A percentile compares a stretch with the other conserved stretches of the same genome.
Evolutionary conservation across 1,284 basidiomycete species (phyloP).

Genomic region (Xanthoconium separans): DNA sequence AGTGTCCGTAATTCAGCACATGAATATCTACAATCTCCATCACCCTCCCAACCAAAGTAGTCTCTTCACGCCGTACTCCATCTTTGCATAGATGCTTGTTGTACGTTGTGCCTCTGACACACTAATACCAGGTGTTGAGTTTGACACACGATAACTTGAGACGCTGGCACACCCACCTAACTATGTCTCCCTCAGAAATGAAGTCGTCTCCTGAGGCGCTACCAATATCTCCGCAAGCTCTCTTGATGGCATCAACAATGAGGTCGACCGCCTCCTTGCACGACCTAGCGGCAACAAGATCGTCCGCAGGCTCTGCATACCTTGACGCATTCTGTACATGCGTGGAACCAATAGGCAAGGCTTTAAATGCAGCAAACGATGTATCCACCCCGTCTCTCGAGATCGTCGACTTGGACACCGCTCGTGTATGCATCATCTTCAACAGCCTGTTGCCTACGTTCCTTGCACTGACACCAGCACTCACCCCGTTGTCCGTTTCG

Average conservation of each 20-base stretch:
- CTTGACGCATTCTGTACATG: constrained; percentile 52
- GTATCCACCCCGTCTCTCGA: constrained; percentile 33
- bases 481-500: constrained; percentile 8
- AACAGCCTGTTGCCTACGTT: constrained; percentile 19
- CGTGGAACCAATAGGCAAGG: constrained; percentile 66
- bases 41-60: constrained; percentile 78
- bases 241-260: constrained; percentile 68
- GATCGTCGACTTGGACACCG: constrained; percentile 29
- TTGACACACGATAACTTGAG: not conserved
- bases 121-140: constrained; percentile 39
- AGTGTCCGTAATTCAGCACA: constrained; percentile 13
- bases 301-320: constrained; percentile 60
- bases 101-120: constrained; percentile 77
- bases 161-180: constrained; percentile 55
- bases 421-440: constrained; percentile 6
- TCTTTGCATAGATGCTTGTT: constrained; percentile 82
- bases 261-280: constrained; percentile 77
- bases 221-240: constrained; percentile 68
- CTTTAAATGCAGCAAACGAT: constrained; percentile 74
- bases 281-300: constrained; percentile 57
- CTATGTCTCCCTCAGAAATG: constrained; percentile 70
- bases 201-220: constrained; percentile 44
- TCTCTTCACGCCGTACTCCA: constrained; percentile 89
- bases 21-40: constrained; percentile 3
- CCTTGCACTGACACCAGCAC: constrained; percentile 12